Conservation (phyloP, 2,329 filamentous ascomycete genomes). For the Colletotrichum sp. region DNA sequence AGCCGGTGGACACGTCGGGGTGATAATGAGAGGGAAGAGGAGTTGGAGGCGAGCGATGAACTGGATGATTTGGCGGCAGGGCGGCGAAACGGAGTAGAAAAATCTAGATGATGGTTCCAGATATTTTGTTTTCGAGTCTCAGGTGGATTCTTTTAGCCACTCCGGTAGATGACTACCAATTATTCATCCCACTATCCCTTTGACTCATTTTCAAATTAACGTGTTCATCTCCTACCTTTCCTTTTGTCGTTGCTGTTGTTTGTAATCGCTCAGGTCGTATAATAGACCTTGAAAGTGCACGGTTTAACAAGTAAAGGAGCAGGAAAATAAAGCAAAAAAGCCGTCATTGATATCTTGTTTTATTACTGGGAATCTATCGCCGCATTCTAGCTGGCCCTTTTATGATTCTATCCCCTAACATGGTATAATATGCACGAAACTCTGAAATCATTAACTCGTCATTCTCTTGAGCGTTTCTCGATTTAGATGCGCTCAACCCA, state of each 20-base stretch:
- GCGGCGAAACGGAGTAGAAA: not conserved
- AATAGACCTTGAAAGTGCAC: not conserved
- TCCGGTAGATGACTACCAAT: not conserved
- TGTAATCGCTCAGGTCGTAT: no score
- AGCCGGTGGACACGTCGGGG: not conserved
- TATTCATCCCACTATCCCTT: not conserved
- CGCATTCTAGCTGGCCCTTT: not conserved
- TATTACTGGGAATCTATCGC: not conserved
- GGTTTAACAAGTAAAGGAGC: fast-evolving
- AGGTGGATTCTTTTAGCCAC: not conserved
- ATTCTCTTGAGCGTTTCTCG: not conserved
- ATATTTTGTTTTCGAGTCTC: not conserved
- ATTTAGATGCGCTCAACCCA: conserved; percentile 5
- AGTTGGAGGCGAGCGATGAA: not conserved
- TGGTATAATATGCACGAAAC: not conserved
- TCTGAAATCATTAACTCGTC: not conserved
- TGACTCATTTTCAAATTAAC: fast-evolving
- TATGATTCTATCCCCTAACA: not conserved
- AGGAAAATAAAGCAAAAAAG: not conserved
- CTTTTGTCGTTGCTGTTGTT: not conserved
- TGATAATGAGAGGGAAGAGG: not conserved
- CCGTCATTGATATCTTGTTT: not conserved
- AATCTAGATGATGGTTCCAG: not conserved
- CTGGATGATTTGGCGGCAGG: not conserved
- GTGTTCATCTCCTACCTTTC: not conserved